A percentile compares a stretch with the other conserved stretches of the same genome.
Conservation (phyloP, 306 rosid species). For the Trifolium repens region DNA sequence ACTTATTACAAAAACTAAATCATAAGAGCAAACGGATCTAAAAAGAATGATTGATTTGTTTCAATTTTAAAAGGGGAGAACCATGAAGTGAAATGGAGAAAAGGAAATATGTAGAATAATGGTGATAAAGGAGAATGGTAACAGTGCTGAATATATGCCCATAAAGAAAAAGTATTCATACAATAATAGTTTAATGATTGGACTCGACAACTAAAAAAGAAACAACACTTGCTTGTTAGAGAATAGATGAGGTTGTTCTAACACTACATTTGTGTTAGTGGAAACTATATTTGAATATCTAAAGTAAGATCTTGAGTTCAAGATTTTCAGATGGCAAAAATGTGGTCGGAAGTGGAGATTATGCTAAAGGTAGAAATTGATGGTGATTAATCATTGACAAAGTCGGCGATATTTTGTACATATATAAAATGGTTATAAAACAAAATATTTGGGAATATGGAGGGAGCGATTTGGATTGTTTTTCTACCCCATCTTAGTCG, state of each 20-base stretch:
- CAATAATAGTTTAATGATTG: slow-evolving; percentile 9
- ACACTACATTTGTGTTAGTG: too few relatives aligned
- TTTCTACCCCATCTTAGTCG: too few relatives aligned
- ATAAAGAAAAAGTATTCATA: neutral
- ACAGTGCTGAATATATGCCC: neutral
- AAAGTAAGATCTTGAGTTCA: too few relatives aligned
- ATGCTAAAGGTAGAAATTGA: too few relatives aligned
- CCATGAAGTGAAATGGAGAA: slow-evolving; percentile 5
- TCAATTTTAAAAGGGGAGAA: neutral
- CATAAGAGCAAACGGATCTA: neutral
- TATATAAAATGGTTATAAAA: too few relatives aligned
- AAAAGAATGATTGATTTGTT: slow-evolving; percentile 1
- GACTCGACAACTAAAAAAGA: neutral
- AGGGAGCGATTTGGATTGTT: neutral
- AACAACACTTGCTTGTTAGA: neutral
- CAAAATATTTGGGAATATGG: neutral
- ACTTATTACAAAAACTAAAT: neutral
- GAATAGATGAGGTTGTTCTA: too few relatives aligned
- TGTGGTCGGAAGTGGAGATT: too few relatives aligned
- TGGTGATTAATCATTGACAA: too few relatives aligned
- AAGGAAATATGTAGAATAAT: neutral
- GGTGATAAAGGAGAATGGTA: slow-evolving; percentile 4
- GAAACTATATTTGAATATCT: too few relatives aligned
- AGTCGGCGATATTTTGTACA: too few relatives aligned
- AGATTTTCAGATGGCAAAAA: too few relatives aligned